Base-by-base conservation (phyloP, 306 rosid species). In the Trifolium fragiferum region DNA sequence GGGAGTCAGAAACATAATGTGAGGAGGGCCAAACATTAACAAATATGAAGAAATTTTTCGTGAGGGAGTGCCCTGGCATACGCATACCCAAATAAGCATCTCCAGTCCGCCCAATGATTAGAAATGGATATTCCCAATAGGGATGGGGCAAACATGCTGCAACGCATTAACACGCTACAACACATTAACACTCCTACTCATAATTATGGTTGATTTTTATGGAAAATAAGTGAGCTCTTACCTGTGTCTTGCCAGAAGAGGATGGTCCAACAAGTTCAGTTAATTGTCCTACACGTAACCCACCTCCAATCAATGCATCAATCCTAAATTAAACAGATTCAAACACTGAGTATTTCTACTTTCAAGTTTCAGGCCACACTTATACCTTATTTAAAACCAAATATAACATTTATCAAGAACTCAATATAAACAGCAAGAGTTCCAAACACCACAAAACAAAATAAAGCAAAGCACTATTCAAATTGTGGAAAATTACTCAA, bases 211-310 rank as follows among this genome's bases (percentile, higher is more conserved):
- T 67, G 72, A 32, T 38, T 76, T 65, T 62, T 23, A 64, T 19
- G n/a, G 40, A 23, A 55, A 18, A 54, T 35, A 66, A 47, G 50
- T 38, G 64, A 7, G 79, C 44, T 81, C 82, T 82, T 59, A 90
- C 98, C 85, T 89, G 96, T 54, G 97, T 93, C 86, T 91, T 93
- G 60, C 97, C 96, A 57, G 90, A 93, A 8, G 97, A 85, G 21
- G 98, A 93, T 4, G 93, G 77, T 30, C 97, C 98, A 78, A 91
- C 98, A 69, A 93, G 87, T 83, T 93, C 98, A 58, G 89, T 93
- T 80, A 91, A 81, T 67, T 91, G 93, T 19, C 97, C 96, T 81
- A 51, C 84, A 11, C 83, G 85, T 69, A 93, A 84, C 32, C 98
- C 98, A 75, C 98, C 98, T 81, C 86, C 85, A 33, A 93, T 90